A percentile compares a stretch with the other conserved stretches of the same genome.
Evolutionary conservation across 805 yeast genomes (phyloP).

Genomic region (Blastobotrys americana): DNA sequence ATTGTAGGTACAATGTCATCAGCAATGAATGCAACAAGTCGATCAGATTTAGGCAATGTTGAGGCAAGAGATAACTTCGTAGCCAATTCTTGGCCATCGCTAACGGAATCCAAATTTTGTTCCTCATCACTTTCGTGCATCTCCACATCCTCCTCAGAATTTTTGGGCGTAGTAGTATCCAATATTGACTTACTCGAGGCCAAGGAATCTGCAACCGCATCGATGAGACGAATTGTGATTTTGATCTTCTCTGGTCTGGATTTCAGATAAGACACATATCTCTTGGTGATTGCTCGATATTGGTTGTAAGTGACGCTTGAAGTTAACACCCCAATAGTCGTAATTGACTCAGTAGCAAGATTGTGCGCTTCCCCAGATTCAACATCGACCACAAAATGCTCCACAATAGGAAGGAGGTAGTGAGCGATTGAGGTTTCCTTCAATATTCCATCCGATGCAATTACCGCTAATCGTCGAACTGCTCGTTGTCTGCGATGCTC

Average conservation of each 20-base stretch:
- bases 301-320: slow-evolving; percentile 68
- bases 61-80: slow-evolving; percentile 17
- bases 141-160: slow-evolving; percentile 10
- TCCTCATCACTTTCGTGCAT: slow-evolving; percentile 7
- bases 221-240: slow-evolving; percentile 46
- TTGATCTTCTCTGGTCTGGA: slow-evolving; percentile 45
- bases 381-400: slow-evolving; percentile 50
- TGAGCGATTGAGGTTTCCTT: slow-evolving; percentile 60
- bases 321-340: slow-evolving; percentile 53
- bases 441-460: slow-evolving; percentile 36
- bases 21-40: slow-evolving; percentile 43
- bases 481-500: slow-evolving; percentile 81
- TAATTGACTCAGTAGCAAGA: slow-evolving; percentile 42
- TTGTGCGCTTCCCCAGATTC: slow-evolving; percentile 28
- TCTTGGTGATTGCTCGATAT: slow-evolving; percentile 62
- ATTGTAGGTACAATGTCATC: slow-evolving; percentile 57
- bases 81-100: background rate
- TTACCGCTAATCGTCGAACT: slow-evolving; percentile 51
- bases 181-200: too few species aligned
- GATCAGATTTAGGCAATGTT: slow-evolving; percentile 33
- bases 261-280: slow-evolving; percentile 50
- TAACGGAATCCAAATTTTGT: background rate
- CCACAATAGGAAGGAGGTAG: slow-evolving; percentile 77
- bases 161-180: slow-evolving; percentile 1
- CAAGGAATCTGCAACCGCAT: slow-evolving; percentile 18